Base-by-base conservation (phyloP, 1,139 yeast species). In the Candida gigantensis region DNA sequence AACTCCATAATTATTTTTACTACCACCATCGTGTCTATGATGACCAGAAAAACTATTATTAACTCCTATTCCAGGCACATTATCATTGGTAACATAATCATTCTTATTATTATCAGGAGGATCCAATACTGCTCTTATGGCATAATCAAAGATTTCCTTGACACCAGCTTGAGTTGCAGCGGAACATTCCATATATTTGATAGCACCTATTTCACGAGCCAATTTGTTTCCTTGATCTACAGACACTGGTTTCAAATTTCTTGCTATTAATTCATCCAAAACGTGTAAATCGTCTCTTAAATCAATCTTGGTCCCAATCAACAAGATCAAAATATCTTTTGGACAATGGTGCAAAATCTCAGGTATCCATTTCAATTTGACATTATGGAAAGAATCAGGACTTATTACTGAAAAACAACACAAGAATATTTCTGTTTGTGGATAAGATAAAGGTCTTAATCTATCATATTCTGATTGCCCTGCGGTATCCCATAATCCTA, bases 391-490 rank as follows among this genome's bases (percentile, higher is more conserved):
- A n/a, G 95, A 84, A 28, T 97, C 95, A 27, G 97, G 97, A 19
- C 96, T 88, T 47, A 94, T 87, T 40, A 90, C 96, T 36, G 95
- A 83, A 65, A 90, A 90, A 65, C 97, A 90, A 37, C 89, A 95
- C 53, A 92, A 74, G 60, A 92, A 92, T 33, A 92, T 96, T 61
- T 90, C 97, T 11, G 98, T 92, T 40, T 94, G 92, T 15, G 98
- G 97, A 63, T 92, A 92, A 41, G 95, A 84, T 53, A 92, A 77
- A 8, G 98, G 98, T 68, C 98, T 86, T 59, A 92, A 73, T 60
- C 98, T 79, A 66, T 92, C 98, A 63, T 92, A 92, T 72, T 92
- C 97, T 75, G 90, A 97, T 72, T 92, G 98, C 31, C 98, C 98
- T 14, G 98, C 97, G 31, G 98, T 92, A 70, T 92, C 98, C 59